Percentiles rank a stretch among this genome's conserved stretches.
Evolutionary conservation across 108 stramenopile species (phyloP).

Genomic region (Nitzschia palea): DNA sequence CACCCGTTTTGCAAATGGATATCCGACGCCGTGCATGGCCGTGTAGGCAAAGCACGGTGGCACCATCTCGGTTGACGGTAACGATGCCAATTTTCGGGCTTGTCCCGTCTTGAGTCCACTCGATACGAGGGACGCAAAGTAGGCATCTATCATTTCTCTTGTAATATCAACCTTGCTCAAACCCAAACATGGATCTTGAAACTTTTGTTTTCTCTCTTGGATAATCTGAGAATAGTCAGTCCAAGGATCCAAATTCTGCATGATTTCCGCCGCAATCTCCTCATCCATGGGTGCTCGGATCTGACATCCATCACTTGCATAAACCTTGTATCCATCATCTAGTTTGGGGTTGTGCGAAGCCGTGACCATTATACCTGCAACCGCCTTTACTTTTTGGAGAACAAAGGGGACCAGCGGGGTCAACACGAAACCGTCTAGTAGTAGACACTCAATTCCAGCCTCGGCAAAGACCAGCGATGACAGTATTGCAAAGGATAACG

Average conservation of each 20-base stretch:
- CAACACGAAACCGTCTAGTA: conserved; percentile 83
- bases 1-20: conserved; percentile 56
- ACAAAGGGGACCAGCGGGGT: conserved; percentile 93
- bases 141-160: conserved; percentile 41
- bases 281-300: conserved; percentile 91
- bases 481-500: conserved; percentile 84
- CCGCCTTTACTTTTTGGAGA: conserved; percentile 36
- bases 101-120: conserved; percentile 65
- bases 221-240: conserved; percentile 63
- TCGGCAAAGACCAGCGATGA: conserved; percentile 82
- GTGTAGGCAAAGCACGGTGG: conserved; percentile 78
- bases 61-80: not conserved
- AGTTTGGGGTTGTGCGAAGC: conserved; percentile 97
- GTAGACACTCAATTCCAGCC: conserved; percentile 75
- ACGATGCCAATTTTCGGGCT: not conserved
- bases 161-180: conserved; percentile 30
- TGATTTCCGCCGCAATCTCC: conserved; percentile 84
- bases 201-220: conserved; percentile 13
- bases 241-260: conserved; percentile 88
- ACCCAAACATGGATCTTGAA: conserved; percentile 54
- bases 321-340: conserved; percentile 97
- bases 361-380: conserved; percentile 97
- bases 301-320: conserved; percentile 94
- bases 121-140: conserved; percentile 56
- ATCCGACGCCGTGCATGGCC: conserved; percentile 97